phyloP scores from a whole-genome alignment of 495 filamentous ascomycete species.

The Xylaria castorea region DNA sequence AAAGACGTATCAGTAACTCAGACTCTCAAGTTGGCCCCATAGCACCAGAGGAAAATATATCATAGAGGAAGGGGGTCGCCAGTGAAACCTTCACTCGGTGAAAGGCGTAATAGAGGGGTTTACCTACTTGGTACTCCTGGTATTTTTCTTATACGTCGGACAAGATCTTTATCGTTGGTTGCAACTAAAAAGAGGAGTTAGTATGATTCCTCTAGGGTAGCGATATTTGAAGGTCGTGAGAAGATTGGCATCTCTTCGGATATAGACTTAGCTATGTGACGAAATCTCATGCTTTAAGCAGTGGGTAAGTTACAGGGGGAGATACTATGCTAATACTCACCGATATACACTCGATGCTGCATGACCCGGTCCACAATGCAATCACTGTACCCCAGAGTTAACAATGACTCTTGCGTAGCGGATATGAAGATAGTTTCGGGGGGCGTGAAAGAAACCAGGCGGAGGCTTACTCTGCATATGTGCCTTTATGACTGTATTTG shows the following conservation, averaged over 20 bases:
- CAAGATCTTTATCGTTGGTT: constrained; percentile 86
- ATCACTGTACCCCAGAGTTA: constrained; percentile 51
- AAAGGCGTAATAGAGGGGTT: not conserved
- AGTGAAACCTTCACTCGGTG: not conserved
- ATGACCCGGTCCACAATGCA: constrained; percentile 88
- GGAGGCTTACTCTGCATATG: constrained; percentile 29
- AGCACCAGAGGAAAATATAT: not conserved
- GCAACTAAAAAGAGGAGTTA: constrained; percentile 75
- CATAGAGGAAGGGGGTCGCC: not conserved
- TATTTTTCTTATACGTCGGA: constrained; percentile 81
- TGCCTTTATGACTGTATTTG: constrained; percentile 28
- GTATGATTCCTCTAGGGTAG: not conserved
- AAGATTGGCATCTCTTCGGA: not conserved
- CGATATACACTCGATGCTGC: constrained; percentile 42
- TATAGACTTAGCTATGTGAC: not conserved
- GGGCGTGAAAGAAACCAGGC: not conserved
- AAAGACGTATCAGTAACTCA: constrained; percentile 35
- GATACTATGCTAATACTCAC: constrained; percentile 28
- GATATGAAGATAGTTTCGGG: not conserved
- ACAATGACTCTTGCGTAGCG: not conserved
- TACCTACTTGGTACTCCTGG: constrained; percentile 64
- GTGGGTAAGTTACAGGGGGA: not conserved
- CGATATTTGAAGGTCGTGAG: not conserved
- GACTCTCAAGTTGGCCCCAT: not conserved
- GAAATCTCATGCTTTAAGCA: not conserved